Evolutionary conservation across 805 yeast genomes (phyloP), one percentile per base, ranked within the genome.

Genomic region (Pichia pseudocactophila): DNA sequence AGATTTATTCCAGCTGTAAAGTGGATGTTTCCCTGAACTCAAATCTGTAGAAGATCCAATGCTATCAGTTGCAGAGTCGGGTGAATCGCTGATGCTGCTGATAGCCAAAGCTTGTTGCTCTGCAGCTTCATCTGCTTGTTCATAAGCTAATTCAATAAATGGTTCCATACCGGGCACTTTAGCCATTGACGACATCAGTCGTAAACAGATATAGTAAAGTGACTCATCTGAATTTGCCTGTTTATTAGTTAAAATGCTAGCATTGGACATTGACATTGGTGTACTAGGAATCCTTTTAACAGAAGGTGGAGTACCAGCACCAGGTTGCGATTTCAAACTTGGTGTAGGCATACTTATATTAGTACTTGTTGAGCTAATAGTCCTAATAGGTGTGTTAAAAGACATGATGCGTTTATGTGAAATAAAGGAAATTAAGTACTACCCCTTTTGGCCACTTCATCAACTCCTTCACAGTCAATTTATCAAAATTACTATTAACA

Each of bases 111-210:
- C 84, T 62, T 83, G 92, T 51, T 80, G 81, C 55, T 82, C 90
- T 36, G 84, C 75, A 38, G 77, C 64, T 28, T 72, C 74, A 55
- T 82, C 89, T 7, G 88, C 83, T 12, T 78, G 68, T 11, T 73
- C 66, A 57, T 72, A 73, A 2, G 90, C 89, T 30, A 76, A 64
- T 41, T 73, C 71, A 45, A 84, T 56, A 58, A 77, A 82, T 32
- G 88, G 82, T 30, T 71, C 73, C 71, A 87, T 70, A 16, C 81
- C 88, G 0, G 82, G 77, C 18, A 83, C 71, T 33, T 66, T 62
- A 41, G 73, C 75, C 30, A 87, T 61, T 45, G 81, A 62, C 44
- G 63, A 68, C 54, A 76, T 71, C 42, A 85, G 65, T 25, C 65
- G 67, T 19, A 70, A 59, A 57, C 92, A 78, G 31, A 83, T 73